Percentiles rank a stretch among this genome's conserved stretches.
Conservation (phyloP, 208 protist genomes). For the Crithidia brevicula region DNA sequence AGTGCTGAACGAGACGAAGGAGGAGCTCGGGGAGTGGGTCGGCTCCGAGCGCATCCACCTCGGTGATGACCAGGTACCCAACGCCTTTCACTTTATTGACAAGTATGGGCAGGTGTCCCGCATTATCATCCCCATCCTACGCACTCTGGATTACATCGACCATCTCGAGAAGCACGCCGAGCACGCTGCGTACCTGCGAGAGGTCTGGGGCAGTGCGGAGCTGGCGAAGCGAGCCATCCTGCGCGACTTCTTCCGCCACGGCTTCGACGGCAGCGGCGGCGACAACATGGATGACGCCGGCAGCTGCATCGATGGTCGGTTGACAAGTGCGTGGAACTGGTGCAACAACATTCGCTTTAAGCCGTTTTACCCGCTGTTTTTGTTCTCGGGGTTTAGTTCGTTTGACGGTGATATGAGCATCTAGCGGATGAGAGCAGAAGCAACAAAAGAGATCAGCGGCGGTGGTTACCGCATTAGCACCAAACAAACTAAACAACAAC, state of each 20-base stretch:
- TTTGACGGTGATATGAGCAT: slow-evolving; percentile 97
- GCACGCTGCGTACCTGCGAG: slow-evolving; percentile 80
- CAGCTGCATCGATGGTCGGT: slow-evolving; percentile 97
- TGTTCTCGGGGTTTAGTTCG: slow-evolving; percentile 95
- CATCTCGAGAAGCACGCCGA: slow-evolving; percentile 53
- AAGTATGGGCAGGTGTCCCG: slow-evolving; percentile 98
- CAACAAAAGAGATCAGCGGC: not conserved
- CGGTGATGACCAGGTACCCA: slow-evolving; percentile 98
- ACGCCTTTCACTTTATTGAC: slow-evolving; percentile 98
- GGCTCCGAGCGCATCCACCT: slow-evolving; percentile 96
- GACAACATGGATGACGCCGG: slow-evolving; percentile 98
- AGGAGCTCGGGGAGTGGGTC: slow-evolving; percentile 89
- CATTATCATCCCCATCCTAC: slow-evolving; percentile 96
- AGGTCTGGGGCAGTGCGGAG: slow-evolving; percentile 73
- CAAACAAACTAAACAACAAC: too few relatives aligned
- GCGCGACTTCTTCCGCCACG: slow-evolving; percentile 96
- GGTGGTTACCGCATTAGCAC: too few relatives aligned
- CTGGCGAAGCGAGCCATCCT: slow-evolving; percentile 88
- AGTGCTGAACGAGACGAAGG: slow-evolving; percentile 89
- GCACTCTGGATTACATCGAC: slow-evolving; percentile 84
- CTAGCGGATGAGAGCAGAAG: slow-evolving; percentile 31
- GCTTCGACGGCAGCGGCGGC: slow-evolving; percentile 96
- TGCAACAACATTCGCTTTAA: slow-evolving; percentile 96
- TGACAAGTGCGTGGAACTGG: slow-evolving; percentile 99
- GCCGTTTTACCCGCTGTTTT: slow-evolving; percentile 95